Base-by-base conservation (phyloP, 1,284 basidiomycete species). In the Sparassis latifolia region DNA sequence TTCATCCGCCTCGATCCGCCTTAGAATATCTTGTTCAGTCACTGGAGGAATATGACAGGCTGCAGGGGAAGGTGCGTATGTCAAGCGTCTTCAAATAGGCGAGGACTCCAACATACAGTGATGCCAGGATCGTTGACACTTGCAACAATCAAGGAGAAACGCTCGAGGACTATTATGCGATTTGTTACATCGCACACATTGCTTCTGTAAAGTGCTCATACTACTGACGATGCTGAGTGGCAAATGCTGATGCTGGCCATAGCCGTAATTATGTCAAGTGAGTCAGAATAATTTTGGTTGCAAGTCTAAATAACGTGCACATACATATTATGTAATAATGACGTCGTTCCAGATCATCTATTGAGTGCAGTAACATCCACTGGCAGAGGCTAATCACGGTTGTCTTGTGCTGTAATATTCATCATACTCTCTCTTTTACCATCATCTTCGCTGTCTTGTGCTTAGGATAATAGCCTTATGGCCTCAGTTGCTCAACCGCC, bases 401-500 rank as follows among this genome's bases (percentile, higher is more conserved):
- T 20, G 20, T 20, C 20, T 20, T 20, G 20, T 20, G 20, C 20
- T 20, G 20, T 20, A 20, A 20, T 27, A 7, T 27, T 43, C 47
- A 33, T 33, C 32, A 31, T 42, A 33, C 31, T n/a, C 40, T 42
- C 30, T 42, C 39, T 31, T 35, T 32, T 12, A 29, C 37, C 33
- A 27, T 20, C 20, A 20, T 20, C 20, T 1, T 20, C 20, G 20
- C 20, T 20, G 20, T 20, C 20, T 20, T 20, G 20, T 20, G 20
- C 20, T 20, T 20, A 20, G 20, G 20, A 20, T 20, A 20, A 20
- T 20, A 20, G 20, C 20, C 20, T 20, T 48, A 65, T 65, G 63
- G 58, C 60, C 2, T 61, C 62, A 41, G 42, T 63, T 12, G 58
- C 63, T 5, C 55, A 50, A 41, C 62, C 62, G 7, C 61, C 62